Conservation (phyloP, 2,329 filamentous ascomycete genomes). For the Chaetomium globosum region DNA sequence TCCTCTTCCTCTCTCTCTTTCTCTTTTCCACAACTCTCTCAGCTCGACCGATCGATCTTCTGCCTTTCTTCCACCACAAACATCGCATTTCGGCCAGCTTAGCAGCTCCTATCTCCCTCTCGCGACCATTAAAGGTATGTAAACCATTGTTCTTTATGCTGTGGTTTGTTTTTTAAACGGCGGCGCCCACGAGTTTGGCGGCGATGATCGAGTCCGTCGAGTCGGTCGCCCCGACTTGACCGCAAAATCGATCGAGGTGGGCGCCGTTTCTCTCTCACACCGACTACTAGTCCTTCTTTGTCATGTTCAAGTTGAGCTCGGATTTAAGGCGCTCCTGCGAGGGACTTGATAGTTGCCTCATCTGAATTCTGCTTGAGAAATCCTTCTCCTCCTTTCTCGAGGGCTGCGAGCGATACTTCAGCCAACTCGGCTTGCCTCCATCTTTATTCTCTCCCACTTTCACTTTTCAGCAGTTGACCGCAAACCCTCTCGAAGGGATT, state of each 20-base stretch:
- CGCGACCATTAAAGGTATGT: constrained; percentile 15
- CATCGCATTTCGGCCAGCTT: background rate
- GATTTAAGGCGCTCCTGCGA: background rate
- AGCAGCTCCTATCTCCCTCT: background rate
- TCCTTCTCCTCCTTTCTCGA: constrained; percentile 13
- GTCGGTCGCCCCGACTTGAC: background rate
- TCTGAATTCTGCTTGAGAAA: constrained; percentile 14
- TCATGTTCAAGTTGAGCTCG: background rate
- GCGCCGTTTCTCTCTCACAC: constrained; percentile 10
- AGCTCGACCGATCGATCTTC: background rate
- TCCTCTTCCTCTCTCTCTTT: background rate
- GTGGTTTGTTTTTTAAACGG: background rate
- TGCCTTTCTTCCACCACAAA: background rate
- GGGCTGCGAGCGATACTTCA: background rate
- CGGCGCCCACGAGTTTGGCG: background rate
- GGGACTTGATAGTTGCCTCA: background rate
- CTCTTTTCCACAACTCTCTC: constrained; percentile 12
- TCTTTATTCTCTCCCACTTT: background rate
- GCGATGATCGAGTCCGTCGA: background rate
- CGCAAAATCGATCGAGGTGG: background rate
- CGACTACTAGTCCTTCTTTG: background rate
- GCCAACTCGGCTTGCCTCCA: background rate
- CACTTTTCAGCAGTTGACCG: background rate
- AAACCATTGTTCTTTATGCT: background rate
- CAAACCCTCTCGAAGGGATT: background rate